These are phyloP conservation scores for Karstenula rhodostoma DNA, from an alignment of 2,329 filamentous ascomycete genomes.

Conservation along the genomic window DNA sequence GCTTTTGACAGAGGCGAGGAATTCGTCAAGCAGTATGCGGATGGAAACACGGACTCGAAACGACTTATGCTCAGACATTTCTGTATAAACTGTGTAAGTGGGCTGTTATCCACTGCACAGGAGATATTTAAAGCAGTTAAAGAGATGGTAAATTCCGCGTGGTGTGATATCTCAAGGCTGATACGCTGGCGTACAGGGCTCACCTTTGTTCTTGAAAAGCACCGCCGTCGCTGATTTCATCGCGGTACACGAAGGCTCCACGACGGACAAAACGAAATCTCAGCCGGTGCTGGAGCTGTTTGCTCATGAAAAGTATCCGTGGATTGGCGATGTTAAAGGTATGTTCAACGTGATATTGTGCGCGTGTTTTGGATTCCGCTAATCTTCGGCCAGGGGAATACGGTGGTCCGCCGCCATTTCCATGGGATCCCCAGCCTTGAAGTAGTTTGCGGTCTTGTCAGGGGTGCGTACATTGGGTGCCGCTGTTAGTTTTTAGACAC, in stretches of 20 bases:
- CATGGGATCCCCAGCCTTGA: neutral
- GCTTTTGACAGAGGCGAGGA: neutral
- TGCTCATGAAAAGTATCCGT: constrained; percentile 3
- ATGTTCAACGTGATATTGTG: neutral
- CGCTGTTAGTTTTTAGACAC: too few species aligned
- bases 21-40: constrained; percentile 7
- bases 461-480: too few species aligned
- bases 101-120: neutral
- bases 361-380: neutral
- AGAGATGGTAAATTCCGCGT: neutral
- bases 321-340: constrained; percentile 10
- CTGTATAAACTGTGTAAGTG: neutral
- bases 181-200: neutral
- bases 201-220: constrained; percentile 8
- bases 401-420: constrained; percentile 2
- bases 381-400: constrained; percentile 1
- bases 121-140: neutral
- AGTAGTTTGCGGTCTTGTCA: too few species aligned
- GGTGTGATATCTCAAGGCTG: neutral
- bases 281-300: constrained; percentile 8
- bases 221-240: neutral
- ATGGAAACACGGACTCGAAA: neutral
- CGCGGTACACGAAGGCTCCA: constrained; percentile 9
- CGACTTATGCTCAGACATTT: constrained; percentile 8
- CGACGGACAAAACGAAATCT: neutral